Evolutionary conservation across 768 basidiomycete species (phyloP).

Genomic region (Tulasnella sp.): DNA sequence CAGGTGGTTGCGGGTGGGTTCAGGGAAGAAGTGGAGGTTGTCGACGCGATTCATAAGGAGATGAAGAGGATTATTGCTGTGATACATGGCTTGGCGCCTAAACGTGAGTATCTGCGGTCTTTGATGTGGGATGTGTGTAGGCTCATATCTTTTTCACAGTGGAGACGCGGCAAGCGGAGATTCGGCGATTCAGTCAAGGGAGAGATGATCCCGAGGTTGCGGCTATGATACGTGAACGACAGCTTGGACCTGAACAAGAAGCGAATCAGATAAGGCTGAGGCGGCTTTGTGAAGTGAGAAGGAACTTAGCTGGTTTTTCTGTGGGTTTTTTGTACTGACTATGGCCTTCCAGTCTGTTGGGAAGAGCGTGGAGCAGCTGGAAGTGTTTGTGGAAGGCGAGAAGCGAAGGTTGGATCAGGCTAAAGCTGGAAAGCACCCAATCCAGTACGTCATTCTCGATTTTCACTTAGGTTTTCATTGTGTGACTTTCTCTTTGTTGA

Average conservation of each 20-base stretch:
- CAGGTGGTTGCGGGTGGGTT: neutral
- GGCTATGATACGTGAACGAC: conserved; percentile 55
- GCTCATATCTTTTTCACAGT: conserved; percentile 34
- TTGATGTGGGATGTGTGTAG: neutral
- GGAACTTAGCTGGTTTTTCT: no score
- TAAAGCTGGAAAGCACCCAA: conserved; percentile 45
- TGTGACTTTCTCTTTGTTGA: neutral
- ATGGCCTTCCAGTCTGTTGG: conserved; percentile 41
- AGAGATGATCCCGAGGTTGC: conserved; percentile 67
- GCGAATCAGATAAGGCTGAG: conserved; percentile 71
- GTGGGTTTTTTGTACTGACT: neutral
- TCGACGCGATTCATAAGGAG: conserved; percentile 3
- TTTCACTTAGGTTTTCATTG: neutral
- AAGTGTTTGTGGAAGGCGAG: conserved; percentile 52
- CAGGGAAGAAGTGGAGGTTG: neutral
- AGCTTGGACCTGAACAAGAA: conserved; percentile 78
- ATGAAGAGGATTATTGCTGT: conserved; percentile 23
- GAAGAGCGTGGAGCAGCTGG: conserved; percentile 66
- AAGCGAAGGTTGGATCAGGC: conserved; percentile 57
- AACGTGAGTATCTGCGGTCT: conserved; percentile 21
- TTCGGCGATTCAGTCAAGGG: conserved; percentile 64
- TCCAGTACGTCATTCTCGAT: conserved; percentile 38
- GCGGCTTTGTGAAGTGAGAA: conserved; percentile 52
- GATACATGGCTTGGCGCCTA: conserved; percentile 24
- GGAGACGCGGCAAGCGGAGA: conserved; percentile 71